Conservation (phyloP, 495 filamentous ascomycete species). For the Barbatosphaeria neglecta region DNA sequence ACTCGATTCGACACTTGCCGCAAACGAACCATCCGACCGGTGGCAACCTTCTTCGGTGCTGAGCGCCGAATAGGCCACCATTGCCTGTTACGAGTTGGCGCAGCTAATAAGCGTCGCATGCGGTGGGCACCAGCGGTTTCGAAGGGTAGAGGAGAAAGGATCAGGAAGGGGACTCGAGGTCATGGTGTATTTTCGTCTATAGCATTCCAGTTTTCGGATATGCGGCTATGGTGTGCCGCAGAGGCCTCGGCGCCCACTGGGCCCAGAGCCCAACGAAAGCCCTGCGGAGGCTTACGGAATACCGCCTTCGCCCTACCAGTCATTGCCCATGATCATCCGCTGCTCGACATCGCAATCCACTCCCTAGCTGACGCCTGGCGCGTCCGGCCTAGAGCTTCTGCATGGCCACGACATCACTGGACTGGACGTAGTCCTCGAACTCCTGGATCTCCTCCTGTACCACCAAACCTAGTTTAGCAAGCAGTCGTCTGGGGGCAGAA, state of each 20-base stretch:
- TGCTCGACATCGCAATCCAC: slow-evolving; percentile 8
- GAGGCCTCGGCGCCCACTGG: background rate
- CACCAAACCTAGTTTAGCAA: background rate
- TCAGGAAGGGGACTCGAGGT: background rate
- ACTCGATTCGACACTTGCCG: no score
- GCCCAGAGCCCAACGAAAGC: background rate
- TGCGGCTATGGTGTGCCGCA: background rate
- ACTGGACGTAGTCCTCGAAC: slow-evolving; percentile 96
- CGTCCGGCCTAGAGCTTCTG: slow-evolving; percentile 26
- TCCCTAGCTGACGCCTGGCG: background rate
- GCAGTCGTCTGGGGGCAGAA: background rate
- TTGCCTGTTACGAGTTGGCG: no score
- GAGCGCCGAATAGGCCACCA: no score
- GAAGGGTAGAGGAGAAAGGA: no score
- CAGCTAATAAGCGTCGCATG: no score
- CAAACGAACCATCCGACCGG: no score
- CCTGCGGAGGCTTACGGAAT: background rate
- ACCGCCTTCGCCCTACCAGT: background rate
- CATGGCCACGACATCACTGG: slow-evolving; percentile 66
- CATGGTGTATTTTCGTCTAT: background rate
- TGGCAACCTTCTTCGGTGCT: no score
- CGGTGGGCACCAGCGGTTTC: background rate
- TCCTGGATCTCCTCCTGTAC: slow-evolving; percentile 51
- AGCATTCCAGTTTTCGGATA: background rate
- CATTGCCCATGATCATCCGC: slow-evolving; percentile 13